Evolutionary conservation across 1,139 yeast species (phyloP).

Genomic region (Debaryomyces nepalensis): DNA sequence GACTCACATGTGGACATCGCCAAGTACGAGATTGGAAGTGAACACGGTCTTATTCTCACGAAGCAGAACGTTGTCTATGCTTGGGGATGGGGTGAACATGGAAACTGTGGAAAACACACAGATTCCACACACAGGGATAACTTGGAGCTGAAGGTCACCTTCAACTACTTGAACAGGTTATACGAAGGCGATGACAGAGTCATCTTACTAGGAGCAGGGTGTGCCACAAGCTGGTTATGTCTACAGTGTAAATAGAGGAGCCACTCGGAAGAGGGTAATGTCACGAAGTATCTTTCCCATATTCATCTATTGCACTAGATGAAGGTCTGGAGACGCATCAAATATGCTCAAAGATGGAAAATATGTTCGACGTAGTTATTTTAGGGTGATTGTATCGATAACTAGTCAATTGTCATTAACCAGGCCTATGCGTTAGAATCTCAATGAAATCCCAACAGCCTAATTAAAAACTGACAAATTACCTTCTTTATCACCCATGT

Average conservation of each 20-base stretch:
- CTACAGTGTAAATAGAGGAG: slow-evolving; percentile 13
- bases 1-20: slow-evolving; percentile 15
- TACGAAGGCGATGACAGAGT: slow-evolving; percentile 32
- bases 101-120: slow-evolving; percentile 73
- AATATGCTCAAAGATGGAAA: slow-evolving; percentile 69
- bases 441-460: slow-evolving; percentile 10
- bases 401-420: slow-evolving; percentile 18
- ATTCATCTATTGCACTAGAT: slow-evolving; percentile 60
- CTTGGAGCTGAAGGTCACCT: slow-evolving; percentile 35
- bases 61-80: slow-evolving; percentile 48
- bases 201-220: slow-evolving; percentile 42
- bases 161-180: slow-evolving; percentile 42
- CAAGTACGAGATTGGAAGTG: slow-evolving; percentile 69
- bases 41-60: slow-evolving; percentile 67
- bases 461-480: slow-evolving; percentile 17
- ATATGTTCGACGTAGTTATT: slow-evolving; percentile 73
- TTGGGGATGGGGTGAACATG: slow-evolving; percentile 99
- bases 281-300: slow-evolving; percentile 81
- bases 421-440: slow-evolving; percentile 5
- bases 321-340: slow-evolving; percentile 19
- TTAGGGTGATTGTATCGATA: slow-evolving; percentile 70
- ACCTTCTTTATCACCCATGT: slow-evolving; percentile 32
- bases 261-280: slow-evolving; percentile 35
- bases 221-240: slow-evolving; percentile 51
- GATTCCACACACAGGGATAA: slow-evolving; percentile 15